Conservation (phyloP, 2,329 filamentous ascomycete genomes). For the Pyrenochaeta sp. region DNA sequence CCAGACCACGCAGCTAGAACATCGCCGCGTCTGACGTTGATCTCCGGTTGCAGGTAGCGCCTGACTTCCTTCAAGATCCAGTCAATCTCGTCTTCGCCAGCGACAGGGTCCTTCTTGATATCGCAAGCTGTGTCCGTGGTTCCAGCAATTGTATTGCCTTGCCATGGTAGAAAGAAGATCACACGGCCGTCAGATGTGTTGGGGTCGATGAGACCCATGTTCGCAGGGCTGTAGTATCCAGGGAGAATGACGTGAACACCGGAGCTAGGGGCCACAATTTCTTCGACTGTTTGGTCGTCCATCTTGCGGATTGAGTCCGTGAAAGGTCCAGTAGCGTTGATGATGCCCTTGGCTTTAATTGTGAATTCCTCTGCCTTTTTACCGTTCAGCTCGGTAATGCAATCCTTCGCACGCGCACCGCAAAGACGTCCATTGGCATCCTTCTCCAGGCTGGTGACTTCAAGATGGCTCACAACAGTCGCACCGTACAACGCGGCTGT, state of each 20-base stretch:
- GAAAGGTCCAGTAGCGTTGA: conserved; percentile 91
- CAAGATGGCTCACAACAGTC: conserved; percentile 83
- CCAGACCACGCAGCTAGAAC: conserved; percentile 92
- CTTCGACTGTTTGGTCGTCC: conserved; percentile 74
- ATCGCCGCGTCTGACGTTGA: conserved; percentile 83
- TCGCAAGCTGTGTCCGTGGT: conserved; percentile 82
- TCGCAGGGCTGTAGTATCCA: conserved; percentile 83
- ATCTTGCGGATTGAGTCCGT: conserved; percentile 85
- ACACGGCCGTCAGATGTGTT: conserved; percentile 87
- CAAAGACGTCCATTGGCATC: conserved; percentile 75
- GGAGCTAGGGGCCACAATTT: conserved; percentile 85
- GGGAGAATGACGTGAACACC: conserved; percentile 88
- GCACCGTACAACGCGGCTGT: conserved; percentile 87
- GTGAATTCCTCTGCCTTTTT: conserved; percentile 69
- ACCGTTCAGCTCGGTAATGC: conserved; percentile 72
- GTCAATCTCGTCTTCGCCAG: conserved; percentile 83
- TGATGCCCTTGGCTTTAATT: conserved; percentile 80
- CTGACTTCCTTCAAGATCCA: conserved; percentile 88
- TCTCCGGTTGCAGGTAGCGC: conserved; percentile 82
- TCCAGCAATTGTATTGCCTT: conserved; percentile 89
- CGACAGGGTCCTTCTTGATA: conserved; percentile 76
- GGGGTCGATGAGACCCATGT: conserved; percentile 89
- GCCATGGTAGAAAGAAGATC: conserved; percentile 93
- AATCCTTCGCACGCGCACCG: conserved; percentile 77
- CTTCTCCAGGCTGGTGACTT: conserved; percentile 80